phyloP scores from a whole-genome alignment of 2,329 filamentous ascomycete species.

The Stagonosporopsis rhizophila region DNA sequence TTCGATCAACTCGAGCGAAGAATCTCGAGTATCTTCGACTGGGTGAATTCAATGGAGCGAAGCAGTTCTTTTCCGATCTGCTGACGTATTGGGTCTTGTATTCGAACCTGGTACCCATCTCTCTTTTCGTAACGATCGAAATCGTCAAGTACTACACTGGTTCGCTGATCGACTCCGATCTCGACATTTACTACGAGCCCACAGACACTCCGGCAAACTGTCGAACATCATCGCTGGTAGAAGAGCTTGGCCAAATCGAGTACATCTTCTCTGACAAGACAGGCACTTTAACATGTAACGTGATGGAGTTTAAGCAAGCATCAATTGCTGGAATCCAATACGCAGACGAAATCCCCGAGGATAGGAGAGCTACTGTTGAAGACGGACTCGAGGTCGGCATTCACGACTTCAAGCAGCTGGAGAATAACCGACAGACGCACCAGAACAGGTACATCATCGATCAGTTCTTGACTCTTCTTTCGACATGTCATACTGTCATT shows the following conservation, averaged over 20 bases:
- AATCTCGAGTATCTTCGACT: slow-evolving; percentile 78
- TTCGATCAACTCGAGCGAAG: slow-evolving; percentile 67
- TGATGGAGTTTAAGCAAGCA: slow-evolving; percentile 98
- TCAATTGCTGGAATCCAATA: slow-evolving; percentile 95
- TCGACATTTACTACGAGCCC: slow-evolving; percentile 97
- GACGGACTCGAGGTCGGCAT: slow-evolving; percentile 81
- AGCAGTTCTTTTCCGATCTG: slow-evolving; percentile 90
- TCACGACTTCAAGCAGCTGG: slow-evolving; percentile 80
- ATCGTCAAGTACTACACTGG: slow-evolving; percentile 98
- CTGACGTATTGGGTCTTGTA: slow-evolving; percentile 99
- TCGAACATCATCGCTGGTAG: slow-evolving; percentile 92
- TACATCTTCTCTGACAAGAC: slow-evolving; percentile 99
- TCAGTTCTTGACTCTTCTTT: slow-evolving; percentile 85
- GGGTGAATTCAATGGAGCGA: slow-evolving; percentile 65
- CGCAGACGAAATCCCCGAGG: slow-evolving; percentile 88
- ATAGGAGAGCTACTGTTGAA: slow-evolving; percentile 78
- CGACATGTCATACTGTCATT: slow-evolving; percentile 97
- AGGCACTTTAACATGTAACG: slow-evolving; percentile 94
- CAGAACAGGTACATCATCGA: slow-evolving; percentile 68
- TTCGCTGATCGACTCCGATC: slow-evolving; percentile 95
- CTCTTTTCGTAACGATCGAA: slow-evolving; percentile 96
- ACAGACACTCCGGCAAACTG: slow-evolving; percentile 96
- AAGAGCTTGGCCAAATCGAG: slow-evolving; percentile 97
- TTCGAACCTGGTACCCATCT: slow-evolving; percentile 95
- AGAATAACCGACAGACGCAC: slow-evolving; percentile 71